phyloP scores from a whole-genome alignment of 2,329 filamentous ascomycete genomes.

The Arthroderma uncinatum region DNA sequence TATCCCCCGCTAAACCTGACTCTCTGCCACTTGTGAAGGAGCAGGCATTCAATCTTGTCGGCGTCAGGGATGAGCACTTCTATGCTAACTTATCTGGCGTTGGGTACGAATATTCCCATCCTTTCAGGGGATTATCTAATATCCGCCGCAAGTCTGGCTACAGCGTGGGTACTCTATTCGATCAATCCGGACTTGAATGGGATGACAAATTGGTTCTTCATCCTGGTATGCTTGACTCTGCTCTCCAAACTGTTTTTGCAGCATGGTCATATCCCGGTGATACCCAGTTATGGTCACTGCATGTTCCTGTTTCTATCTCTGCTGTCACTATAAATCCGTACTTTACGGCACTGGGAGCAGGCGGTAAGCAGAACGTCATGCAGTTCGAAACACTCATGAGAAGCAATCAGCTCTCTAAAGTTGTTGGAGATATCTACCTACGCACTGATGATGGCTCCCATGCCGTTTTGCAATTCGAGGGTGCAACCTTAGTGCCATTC shows the following conservation, averaged over 20 bases:
- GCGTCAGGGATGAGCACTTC: neutral
- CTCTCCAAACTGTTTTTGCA: conserved; percentile 14
- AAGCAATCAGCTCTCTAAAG: neutral
- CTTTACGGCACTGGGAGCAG: neutral
- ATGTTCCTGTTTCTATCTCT: conserved; percentile 11
- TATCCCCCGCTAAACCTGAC: neutral
- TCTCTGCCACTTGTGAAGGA: neutral
- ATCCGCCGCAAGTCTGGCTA: neutral
- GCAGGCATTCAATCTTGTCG: neutral
- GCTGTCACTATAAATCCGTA: neutral
- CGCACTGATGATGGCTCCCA: neutral
- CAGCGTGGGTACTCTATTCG: neutral
- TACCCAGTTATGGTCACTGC: conserved; percentile 12
- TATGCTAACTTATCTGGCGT: neutral
- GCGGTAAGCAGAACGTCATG: neutral
- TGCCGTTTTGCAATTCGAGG: neutral
- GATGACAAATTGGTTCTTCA: conserved; percentile 10
- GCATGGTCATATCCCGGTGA: conserved; percentile 16
- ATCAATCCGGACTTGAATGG: neutral
- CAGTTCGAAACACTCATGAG: neutral
- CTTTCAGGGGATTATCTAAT: conserved; percentile 13
- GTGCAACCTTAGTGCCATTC: neutral
- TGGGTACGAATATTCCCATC: neutral
- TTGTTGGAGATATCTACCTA: neutral
- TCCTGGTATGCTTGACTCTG: conserved; percentile 17